phyloP scores from a whole-genome alignment of 1,284 basidiomycete species.

The Schizopora paradoxa region DNA sequence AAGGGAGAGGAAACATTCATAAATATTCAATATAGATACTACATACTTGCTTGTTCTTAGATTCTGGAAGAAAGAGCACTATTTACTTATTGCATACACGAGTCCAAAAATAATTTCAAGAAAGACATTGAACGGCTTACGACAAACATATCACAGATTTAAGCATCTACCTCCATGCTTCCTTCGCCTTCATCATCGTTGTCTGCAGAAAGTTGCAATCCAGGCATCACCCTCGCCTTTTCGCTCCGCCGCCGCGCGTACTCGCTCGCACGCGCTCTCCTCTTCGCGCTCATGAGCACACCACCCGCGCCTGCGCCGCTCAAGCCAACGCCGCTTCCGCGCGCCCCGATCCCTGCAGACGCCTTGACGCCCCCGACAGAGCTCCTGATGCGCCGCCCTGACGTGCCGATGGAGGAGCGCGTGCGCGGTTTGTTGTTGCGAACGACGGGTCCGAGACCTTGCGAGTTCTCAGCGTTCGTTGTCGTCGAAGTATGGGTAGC shows the following conservation, averaged over 20 bases:
- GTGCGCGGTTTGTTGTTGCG: conserved; percentile 20
- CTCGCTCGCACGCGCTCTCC: conserved; percentile 63
- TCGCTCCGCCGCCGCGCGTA: conserved; percentile 34
- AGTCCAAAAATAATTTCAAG: background rate
- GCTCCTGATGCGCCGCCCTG: conserved; percentile 39
- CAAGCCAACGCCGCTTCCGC: conserved; percentile 15
- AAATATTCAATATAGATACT: background rate
- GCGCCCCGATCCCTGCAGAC: conserved; percentile 27
- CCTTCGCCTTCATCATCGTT: background rate
- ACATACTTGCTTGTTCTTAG: background rate
- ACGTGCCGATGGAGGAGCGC: conserved; percentile 54
- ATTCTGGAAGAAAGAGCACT: background rate
- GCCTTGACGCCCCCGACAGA: conserved; percentile 40
- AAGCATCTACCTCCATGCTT: conserved; percentile 17
- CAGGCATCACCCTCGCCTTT: conserved; percentile 3
- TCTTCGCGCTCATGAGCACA: conserved; percentile 56
- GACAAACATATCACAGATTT: background rate
- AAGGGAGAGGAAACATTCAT: background rate
- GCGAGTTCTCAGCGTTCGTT: conserved; percentile 8
- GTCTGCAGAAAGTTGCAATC: background rate
- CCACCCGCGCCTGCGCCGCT: conserved; percentile 1
- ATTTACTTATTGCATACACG: background rate
- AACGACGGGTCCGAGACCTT: conserved; percentile 27
- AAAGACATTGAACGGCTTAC: background rate
- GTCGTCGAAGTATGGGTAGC: conserved; percentile 1